These are phyloP conservation scores for Ascochyta pisi DNA, from an alignment of 2,329 filamentous ascomycete species.

Conservation along the genomic window DNA sequence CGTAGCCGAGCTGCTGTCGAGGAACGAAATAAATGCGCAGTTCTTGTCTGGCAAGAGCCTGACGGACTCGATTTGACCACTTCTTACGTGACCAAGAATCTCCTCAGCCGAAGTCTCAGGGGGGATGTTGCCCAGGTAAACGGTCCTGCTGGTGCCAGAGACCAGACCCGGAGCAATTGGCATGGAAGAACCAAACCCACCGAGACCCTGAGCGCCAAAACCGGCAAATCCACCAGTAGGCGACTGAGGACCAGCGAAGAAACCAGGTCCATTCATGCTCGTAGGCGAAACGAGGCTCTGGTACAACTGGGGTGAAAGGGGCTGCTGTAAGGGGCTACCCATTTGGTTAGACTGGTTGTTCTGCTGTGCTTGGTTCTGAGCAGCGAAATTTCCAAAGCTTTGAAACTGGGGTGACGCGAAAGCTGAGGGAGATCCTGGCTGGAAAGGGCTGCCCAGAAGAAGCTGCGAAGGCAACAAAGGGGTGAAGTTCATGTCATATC, in stretches of 20 bases:
- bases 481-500: conserved; percentile 98
- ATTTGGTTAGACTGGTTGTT: conserved; percentile 68
- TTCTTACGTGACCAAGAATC: conserved; percentile 93
- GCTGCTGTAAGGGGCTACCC: conserved; percentile 72
- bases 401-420: conserved; percentile 94
- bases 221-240: conserved; percentile 78
- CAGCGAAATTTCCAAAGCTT: conserved; percentile 73
- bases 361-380: conserved; percentile 64
- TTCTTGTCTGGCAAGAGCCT: conserved; percentile 97
- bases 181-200: conserved; percentile 75
- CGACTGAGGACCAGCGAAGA: conserved; percentile 81
- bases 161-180: conserved; percentile 80
- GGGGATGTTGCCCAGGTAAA: conserved; percentile 98
- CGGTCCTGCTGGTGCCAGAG: conserved; percentile 91
- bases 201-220: conserved; percentile 65
- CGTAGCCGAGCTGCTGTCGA: conserved; percentile 95
- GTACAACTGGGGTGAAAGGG: conserved; percentile 82
- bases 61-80: conserved; percentile 98
- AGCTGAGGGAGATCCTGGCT: conserved; percentile 87
- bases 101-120: conserved; percentile 96
- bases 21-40: conserved; percentile 98
- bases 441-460: conserved; percentile 93
- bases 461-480: conserved; percentile 93
- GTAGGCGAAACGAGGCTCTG: conserved; percentile 86
- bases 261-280: conserved; percentile 79